Percentiles rank a stretch among this genome's conserved stretches.
These are phyloP conservation scores for Cadophora malorum DNA, from an alignment of 2,329 filamentous ascomycete genomes.

Conservation along the genomic window DNA sequence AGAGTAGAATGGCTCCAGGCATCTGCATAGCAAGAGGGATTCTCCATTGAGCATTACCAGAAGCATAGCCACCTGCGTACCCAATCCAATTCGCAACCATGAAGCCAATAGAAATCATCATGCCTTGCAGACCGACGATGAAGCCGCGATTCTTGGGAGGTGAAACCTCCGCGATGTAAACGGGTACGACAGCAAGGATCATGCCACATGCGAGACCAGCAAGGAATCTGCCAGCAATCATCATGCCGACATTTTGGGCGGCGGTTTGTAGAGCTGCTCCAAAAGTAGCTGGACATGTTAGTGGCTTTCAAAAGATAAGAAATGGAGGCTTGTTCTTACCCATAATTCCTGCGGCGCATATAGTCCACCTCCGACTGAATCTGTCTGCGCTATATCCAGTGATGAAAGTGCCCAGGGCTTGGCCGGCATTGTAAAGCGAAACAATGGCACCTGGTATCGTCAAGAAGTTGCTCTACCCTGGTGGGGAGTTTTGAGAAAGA, in stretches of 20 bases:
- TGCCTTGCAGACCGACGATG: constrained; percentile 37
- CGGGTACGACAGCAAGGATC: constrained; percentile 42
- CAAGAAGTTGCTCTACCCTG: constrained; percentile 6
- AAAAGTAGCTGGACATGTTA: constrained; percentile 25
- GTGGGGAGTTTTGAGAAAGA: not conserved
- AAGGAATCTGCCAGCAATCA: constrained; percentile 41
- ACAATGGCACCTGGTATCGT: constrained; percentile 42
- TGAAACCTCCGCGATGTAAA: constrained; percentile 49
- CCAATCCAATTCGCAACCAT: constrained; percentile 38
- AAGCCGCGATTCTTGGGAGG: constrained; percentile 32
- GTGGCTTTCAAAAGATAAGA: not conserved
- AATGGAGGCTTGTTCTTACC: not conserved
- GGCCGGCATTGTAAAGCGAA: constrained; percentile 46
- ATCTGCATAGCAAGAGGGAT: constrained; percentile 41
- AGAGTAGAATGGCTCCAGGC: constrained; percentile 36
- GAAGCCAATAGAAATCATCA: constrained; percentile 40
- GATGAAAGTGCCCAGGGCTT: constrained; percentile 43
- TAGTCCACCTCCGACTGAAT: constrained; percentile 47
- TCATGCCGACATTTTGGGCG: constrained; percentile 38
- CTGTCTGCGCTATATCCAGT: constrained; percentile 46
- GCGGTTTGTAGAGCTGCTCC: constrained; percentile 38
- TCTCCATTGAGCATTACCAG: constrained; percentile 37
- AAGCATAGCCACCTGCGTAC: constrained; percentile 35
- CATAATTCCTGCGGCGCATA: constrained; percentile 5
- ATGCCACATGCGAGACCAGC: constrained; percentile 32